Evolutionary conservation across 805 yeast species (phyloP).

Genomic region (Nematodospora valgi): DNA sequence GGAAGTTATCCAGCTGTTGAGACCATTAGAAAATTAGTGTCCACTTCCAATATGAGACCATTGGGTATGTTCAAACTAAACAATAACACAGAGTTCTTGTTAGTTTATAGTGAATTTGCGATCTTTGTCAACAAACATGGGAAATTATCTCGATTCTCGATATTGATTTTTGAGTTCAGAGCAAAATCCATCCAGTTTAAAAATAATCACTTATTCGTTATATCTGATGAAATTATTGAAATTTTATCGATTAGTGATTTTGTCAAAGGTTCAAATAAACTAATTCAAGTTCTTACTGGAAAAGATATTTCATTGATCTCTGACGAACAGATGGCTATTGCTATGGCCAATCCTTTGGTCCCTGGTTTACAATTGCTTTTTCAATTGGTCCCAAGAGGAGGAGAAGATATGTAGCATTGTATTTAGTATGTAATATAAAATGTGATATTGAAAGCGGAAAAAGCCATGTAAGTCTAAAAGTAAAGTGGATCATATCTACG

Average conservation of each 20-base stretch:
- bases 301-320: constrained; percentile 49
- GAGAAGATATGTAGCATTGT: not conserved
- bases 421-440: too few species aligned
- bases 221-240: constrained; percentile 67
- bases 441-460: too few species aligned
- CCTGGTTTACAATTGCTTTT: constrained; percentile 61
- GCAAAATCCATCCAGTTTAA: constrained; percentile 34
- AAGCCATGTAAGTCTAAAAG: too few species aligned
- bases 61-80: constrained; percentile 62
- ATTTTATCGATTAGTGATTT: constrained; percentile 56
- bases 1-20: constrained; percentile 21
- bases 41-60: constrained; percentile 44
- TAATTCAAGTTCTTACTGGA: constrained; percentile 69
- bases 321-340: constrained; percentile 19
- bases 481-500: too few species aligned
- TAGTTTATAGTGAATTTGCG: constrained; percentile 71
- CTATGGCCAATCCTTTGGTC: constrained; percentile 64
- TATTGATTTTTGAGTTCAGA: constrained; percentile 41
- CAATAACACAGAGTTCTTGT: constrained; percentile 49
- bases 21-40: constrained; percentile 36
- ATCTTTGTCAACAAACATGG: constrained; percentile 61
- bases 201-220: constrained; percentile 37
- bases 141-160: constrained; percentile 42
- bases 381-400: constrained; percentile 5
- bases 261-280: constrained; percentile 42